Base-by-base conservation (phyloP, 2,329 filamentous ascomycete genomes). In the Ambrosiella cleistominuta region DNA sequence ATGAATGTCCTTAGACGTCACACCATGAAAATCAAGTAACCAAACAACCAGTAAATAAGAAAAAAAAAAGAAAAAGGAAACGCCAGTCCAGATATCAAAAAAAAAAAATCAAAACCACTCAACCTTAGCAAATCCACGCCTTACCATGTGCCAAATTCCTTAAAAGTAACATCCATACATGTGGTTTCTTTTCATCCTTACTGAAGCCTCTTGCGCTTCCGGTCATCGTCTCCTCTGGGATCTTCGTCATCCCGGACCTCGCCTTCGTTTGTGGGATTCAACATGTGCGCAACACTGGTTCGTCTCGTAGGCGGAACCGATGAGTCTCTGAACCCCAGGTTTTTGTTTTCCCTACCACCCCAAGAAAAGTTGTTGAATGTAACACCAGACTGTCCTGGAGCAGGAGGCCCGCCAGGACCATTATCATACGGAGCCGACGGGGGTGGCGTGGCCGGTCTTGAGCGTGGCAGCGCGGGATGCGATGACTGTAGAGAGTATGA, bases 221-320 rank as follows among this genome's bases (percentile, higher is more conserved):
- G 72, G 63, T 80, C 78, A 9, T 80, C 77, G 19, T 81, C 77
- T 19, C 75, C 77, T 38, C 77, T 69, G 0, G 77, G 76, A 58
- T 79, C 78, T 59, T 80, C 78, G 36, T 79, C 75, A 5, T 76
- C 74, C 35, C 37, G 37, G 13, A 80, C 78, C 11, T 55, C 42
- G 5, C 71, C 72, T 17, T 75, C 79, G 56, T 79, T 76, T 27
- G 77, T 77, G 0, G 78, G 78, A 64, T 81, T 81, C n/a, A 81
- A 69, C 15, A 81, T 81, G 61, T 81, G 78, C 0, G 78, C 78
- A 77, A 81, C 81, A 67, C 78, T 81, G 27, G 78, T 77, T 54
- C 78, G 69, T 51, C 78, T 69, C 0, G 78, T 81, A 0, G 77
- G 75, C 1, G 78, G 78, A 0, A 71, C 76, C 1, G 78, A 81